Conservation (phyloP, 2,329 filamentous ascomycete species). For the Alternaria arborescens region DNA sequence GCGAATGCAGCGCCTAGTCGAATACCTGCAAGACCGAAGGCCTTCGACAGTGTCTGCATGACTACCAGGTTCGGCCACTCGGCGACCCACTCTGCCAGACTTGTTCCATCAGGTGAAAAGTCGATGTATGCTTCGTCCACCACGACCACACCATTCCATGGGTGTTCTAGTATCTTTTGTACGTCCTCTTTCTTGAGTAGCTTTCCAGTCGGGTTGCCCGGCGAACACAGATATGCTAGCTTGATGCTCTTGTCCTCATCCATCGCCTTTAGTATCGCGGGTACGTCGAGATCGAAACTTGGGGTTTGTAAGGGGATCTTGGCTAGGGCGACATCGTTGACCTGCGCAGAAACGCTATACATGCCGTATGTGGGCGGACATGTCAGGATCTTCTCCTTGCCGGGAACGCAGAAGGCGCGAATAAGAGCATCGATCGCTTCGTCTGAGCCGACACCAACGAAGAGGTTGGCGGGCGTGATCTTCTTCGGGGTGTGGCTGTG, state of each 20-base stretch:
- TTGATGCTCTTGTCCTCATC: conserved; percentile 75
- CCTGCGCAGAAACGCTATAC: conserved; percentile 93
- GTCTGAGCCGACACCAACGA: conserved; percentile 94
- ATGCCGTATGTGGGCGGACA: conserved; percentile 99
- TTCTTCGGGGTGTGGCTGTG: conserved; percentile 77
- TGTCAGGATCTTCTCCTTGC: conserved; percentile 87
- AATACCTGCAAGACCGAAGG: conserved; percentile 94
- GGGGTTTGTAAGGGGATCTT: conserved; percentile 83
- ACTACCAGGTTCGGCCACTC: conserved; percentile 97
- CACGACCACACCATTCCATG: conserved; percentile 94
- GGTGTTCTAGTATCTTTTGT: conserved; percentile 77
- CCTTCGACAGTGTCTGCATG: conserved; percentile 98
- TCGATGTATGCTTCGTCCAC: conserved; percentile 98
- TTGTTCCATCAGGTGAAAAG: conserved; percentile 81
- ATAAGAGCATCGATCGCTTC: conserved; percentile 96
- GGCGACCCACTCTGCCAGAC: conserved; percentile 87
- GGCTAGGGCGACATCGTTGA: conserved; percentile 89
- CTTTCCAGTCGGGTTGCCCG: conserved; percentile 90
- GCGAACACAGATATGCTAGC: conserved; percentile 90
- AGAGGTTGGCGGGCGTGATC: conserved; percentile 83
- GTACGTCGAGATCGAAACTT: conserved; percentile 76
- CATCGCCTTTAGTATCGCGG: conserved; percentile 71
- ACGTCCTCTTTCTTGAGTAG: conserved; percentile 80
- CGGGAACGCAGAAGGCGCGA: conserved; percentile 90
- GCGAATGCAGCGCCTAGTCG: conserved; percentile 87